phyloP scores from a whole-genome alignment of 2,329 filamentous ascomycete genomes.

The Ciborinia camelliae region DNA sequence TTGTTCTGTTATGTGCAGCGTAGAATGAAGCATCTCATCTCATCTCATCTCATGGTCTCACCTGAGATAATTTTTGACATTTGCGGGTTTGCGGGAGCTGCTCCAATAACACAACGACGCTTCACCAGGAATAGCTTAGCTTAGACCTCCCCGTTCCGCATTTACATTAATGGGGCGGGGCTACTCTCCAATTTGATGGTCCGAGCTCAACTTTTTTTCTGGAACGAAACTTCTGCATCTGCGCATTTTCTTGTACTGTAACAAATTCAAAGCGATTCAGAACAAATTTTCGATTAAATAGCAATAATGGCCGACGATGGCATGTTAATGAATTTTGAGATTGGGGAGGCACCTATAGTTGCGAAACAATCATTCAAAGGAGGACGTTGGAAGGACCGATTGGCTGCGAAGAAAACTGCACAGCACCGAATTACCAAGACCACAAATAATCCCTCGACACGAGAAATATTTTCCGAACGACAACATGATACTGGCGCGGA shows the following conservation, averaged over 20 bases:
- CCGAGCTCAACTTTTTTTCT: slow-evolving; percentile 17
- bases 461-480: slow-evolving; percentile 34
- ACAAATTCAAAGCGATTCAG: slow-evolving; percentile 4
- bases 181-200: not conserved
- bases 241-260: slow-evolving; percentile 15
- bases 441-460: slow-evolving; percentile 23
- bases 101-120: not conserved
- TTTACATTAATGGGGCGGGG: slow-evolving; percentile 14
- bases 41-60: no score
- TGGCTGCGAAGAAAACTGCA: slow-evolving; percentile 70
- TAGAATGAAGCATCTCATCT: slow-evolving; percentile 36
- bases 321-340: slow-evolving; percentile 88
- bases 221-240: slow-evolving; percentile 24
- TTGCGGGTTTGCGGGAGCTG: no score
- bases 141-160: slow-evolving; percentile 32
- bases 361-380: slow-evolving; percentile 70
- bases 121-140: slow-evolving; percentile 15
- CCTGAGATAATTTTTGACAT: slow-evolving; percentile 24
- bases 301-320: slow-evolving; percentile 83
- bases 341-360: slow-evolving; percentile 64
- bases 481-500: slow-evolving; percentile 29
- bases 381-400: slow-evolving; percentile 87
- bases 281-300: slow-evolving; percentile 13
- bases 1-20: slow-evolving; percentile 36
- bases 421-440: slow-evolving; percentile 47